These are phyloP conservation scores for Hypholoma fasciculare DNA, from an alignment of 768 basidiomycete genomes.

Conservation along the genomic window DNA sequence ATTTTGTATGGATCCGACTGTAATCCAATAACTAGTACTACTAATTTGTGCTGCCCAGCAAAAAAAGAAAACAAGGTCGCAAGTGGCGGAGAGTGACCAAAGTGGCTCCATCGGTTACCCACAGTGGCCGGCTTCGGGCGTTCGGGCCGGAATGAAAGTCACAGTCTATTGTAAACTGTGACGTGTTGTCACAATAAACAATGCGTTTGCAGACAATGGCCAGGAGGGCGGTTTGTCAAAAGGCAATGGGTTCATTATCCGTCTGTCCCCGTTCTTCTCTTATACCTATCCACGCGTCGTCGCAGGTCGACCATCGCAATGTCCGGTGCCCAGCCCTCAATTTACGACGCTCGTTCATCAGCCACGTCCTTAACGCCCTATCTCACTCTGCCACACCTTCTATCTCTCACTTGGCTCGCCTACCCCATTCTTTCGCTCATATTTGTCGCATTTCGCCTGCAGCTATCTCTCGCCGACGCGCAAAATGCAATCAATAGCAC, in stretches of 20 bases:
- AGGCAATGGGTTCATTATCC: not conserved
- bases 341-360: constrained; percentile 53
- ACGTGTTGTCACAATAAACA: constrained; percentile 10
- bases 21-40: no score
- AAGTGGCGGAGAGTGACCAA: no score
- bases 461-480: constrained; percentile 69
- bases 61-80: not conserved
- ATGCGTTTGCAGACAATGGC: constrained; percentile 11
- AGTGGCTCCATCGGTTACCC: not conserved
- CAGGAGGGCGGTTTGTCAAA: constrained; percentile 6
- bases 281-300: constrained; percentile 29
- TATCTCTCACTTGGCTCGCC: constrained; percentile 89
- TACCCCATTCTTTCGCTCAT: constrained; percentile 88
- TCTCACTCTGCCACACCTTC: constrained; percentile 77
- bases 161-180: not conserved
- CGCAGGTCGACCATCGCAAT: constrained; percentile 48
- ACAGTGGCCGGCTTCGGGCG: no score
- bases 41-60: not conserved
- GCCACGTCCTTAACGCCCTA: constrained; percentile 66
- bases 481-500: constrained; percentile 67
- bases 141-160: not conserved
- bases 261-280: constrained; percentile 13
- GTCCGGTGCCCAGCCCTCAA: constrained; percentile 41
- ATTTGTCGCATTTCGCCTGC: constrained; percentile 84
- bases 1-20: no score